phyloP scores from a whole-genome alignment of 306 rosid genomes.

The Phaseolus lunatus region DNA sequence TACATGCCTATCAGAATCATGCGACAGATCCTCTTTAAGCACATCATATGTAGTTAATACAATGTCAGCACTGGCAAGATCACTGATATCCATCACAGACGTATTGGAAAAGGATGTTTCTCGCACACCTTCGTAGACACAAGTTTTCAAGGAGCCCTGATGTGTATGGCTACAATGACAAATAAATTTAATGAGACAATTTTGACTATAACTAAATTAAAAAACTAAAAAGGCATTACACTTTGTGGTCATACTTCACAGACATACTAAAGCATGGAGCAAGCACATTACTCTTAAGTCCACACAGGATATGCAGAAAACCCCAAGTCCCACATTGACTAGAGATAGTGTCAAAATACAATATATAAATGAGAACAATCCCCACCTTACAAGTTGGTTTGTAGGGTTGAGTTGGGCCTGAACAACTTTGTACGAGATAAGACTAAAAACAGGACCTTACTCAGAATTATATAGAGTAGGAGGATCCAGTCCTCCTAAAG shows the following conservation, averaged over 20 bases:
- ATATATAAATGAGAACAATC: no score
- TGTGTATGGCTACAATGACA: conserved; percentile 73
- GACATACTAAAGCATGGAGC: conserved; percentile 25
- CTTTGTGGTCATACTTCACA: conserved; percentile 9
- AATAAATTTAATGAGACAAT: conserved; percentile 48
- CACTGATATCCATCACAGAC: conserved; percentile 63
- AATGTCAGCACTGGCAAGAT: conserved; percentile 79
- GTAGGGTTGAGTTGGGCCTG: no score
- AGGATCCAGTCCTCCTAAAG: conserved; percentile 10
- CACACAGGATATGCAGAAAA: not conserved
- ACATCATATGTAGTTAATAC: conserved; percentile 91
- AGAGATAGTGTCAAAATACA: no score
- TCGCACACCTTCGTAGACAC: conserved; percentile 83
- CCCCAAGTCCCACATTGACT: no score
- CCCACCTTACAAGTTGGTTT: no score
- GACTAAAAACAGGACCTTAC: conserved; percentile 2
- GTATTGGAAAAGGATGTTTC: conserved; percentile 67
- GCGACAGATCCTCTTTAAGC: conserved; percentile 92
- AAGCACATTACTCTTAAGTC: not conserved
- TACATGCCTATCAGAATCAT: conserved; percentile 90
- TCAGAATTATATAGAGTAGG: not conserved
- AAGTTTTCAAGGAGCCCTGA: conserved; percentile 83
- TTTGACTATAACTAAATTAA: conserved; percentile 32
- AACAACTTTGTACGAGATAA: not conserved
- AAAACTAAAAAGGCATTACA: conserved; percentile 21